Evolutionary conservation across 495 filamentous ascomycete species (phyloP).

Genomic region (Parachaetomium inaequale): DNA sequence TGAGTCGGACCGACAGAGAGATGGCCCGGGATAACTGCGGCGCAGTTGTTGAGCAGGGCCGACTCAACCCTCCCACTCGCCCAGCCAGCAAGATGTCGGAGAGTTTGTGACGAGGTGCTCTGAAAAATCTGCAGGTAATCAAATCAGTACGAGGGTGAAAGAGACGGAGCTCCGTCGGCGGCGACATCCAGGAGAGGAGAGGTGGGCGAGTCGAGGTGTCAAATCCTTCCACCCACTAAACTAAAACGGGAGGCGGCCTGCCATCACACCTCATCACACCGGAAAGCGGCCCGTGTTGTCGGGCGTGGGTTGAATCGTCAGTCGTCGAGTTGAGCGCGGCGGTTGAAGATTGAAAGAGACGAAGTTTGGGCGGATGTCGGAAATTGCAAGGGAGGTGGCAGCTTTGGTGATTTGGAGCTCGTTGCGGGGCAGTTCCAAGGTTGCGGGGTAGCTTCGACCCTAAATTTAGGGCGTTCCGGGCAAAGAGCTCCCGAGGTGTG

Average conservation of each 20-base stretch:
- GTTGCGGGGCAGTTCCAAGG: background rate
- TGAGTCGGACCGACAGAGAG: background rate
- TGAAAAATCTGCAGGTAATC: background rate
- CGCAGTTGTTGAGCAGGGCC: background rate
- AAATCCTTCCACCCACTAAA: background rate
- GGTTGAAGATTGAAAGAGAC: background rate
- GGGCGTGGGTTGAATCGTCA: background rate
- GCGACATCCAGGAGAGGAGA: background rate
- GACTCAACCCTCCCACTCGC: background rate
- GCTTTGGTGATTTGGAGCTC: background rate
- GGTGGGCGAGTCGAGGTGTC: background rate
- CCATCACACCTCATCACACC: background rate
- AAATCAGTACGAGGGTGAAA: background rate
- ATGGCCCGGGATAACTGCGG: background rate
- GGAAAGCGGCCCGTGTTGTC: constrained; percentile 3
- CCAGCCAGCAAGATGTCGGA: too few relatives aligned
- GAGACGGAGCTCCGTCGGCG: background rate
- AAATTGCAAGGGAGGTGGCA: constrained; percentile 9
- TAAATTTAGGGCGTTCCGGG: too few relatives aligned
- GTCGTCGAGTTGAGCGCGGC: background rate
- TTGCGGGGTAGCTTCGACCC: background rate
- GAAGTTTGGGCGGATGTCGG: background rate
- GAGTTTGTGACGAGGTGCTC: background rate
- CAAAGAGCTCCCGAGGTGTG: too few relatives aligned
- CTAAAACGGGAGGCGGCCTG: background rate